phyloP scores from a whole-genome alignment of 2,329 filamentous ascomycete genomes.

The Acarospora socialis region DNA sequence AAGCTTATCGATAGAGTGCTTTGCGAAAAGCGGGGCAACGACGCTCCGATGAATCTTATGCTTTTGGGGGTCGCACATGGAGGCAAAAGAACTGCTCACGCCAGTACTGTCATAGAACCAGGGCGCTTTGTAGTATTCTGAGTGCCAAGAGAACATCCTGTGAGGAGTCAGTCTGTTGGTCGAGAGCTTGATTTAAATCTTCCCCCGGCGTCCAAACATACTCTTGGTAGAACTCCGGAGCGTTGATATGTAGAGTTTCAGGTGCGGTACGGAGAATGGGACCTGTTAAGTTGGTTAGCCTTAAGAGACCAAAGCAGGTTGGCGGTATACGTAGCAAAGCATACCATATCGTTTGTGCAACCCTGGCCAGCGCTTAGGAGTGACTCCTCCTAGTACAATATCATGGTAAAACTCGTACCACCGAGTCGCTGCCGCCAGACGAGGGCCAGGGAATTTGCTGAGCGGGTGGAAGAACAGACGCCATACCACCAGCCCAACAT shows the following conservation, averaged over 20 bases:
- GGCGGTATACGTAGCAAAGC: too few relatives aligned
- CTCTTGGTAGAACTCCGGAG: constrained; percentile 3
- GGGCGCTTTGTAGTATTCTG: constrained; percentile 1
- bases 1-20: neutral
- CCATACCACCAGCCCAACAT: too few relatives aligned
- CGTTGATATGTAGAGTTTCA: constrained; percentile 1
- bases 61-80: neutral
- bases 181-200: constrained; percentile 1
- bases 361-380: constrained; percentile 4
- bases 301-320: neutral
- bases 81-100: neutral
- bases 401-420: constrained; percentile 24
- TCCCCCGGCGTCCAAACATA: neutral
- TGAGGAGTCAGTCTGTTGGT: too few relatives aligned
- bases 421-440: constrained; percentile 20
- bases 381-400: constrained; percentile 14
- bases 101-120: constrained; percentile 3
- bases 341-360: constrained; percentile 10
- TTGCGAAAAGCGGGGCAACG: constrained; percentile 5
- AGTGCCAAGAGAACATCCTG: too few relatives aligned
- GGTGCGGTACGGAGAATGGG: constrained; percentile 3
- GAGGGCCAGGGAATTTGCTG: constrained; percentile 21
- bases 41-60: constrained; percentile 2
- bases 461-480: constrained; percentile 19
- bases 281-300: neutral